Conservation (phyloP, 2,329 filamentous ascomycete genomes). For the Fusarium coicis region DNA sequence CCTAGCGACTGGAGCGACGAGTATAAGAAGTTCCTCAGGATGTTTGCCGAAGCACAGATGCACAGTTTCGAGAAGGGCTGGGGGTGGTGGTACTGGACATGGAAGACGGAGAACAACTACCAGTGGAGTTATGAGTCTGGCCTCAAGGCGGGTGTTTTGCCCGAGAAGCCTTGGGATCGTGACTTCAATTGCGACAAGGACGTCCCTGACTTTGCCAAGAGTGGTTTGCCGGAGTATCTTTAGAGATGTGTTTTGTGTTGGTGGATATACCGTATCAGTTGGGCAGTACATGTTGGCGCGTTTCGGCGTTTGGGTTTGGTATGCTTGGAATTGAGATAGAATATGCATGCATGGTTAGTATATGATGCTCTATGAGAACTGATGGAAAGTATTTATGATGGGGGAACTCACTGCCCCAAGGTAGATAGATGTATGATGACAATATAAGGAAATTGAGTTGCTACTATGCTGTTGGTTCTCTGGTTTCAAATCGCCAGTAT, state of each 20-base stretch:
- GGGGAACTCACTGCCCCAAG: neutral
- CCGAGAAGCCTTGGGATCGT: slow-evolving; percentile 75
- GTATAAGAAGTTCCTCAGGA: slow-evolving; percentile 88
- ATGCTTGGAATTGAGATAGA: slow-evolving; percentile 2
- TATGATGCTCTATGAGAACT: slow-evolving; percentile 12
- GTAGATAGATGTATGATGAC: slow-evolving; percentile 23
- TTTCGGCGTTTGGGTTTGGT: slow-evolving; percentile 14
- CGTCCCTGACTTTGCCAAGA: slow-evolving; percentile 63
- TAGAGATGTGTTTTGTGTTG: slow-evolving; percentile 23
- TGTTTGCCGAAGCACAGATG: slow-evolving; percentile 98
- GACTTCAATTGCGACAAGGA: slow-evolving; percentile 73
- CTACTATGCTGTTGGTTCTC: neutral
- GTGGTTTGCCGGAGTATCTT: slow-evolving; percentile 63
- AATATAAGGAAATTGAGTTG: slow-evolving; percentile 1
- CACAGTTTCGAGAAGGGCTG: slow-evolving; percentile 89
- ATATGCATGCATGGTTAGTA: slow-evolving; percentile 8
- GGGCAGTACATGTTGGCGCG: neutral
- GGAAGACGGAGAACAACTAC: slow-evolving; percentile 85
- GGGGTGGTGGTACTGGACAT: slow-evolving; percentile 99
- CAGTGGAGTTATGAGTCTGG: slow-evolving; percentile 96
- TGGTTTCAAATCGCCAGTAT: neutral
- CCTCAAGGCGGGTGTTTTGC: slow-evolving; percentile 81
- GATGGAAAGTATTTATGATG: slow-evolving; percentile 3
- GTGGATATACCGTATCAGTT: slow-evolving; percentile 12
- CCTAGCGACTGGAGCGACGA: slow-evolving; percentile 71